These are phyloP conservation scores for Neurospora africana DNA, from an alignment of 495 filamentous ascomycete species.

Conservation along the genomic window DNA sequence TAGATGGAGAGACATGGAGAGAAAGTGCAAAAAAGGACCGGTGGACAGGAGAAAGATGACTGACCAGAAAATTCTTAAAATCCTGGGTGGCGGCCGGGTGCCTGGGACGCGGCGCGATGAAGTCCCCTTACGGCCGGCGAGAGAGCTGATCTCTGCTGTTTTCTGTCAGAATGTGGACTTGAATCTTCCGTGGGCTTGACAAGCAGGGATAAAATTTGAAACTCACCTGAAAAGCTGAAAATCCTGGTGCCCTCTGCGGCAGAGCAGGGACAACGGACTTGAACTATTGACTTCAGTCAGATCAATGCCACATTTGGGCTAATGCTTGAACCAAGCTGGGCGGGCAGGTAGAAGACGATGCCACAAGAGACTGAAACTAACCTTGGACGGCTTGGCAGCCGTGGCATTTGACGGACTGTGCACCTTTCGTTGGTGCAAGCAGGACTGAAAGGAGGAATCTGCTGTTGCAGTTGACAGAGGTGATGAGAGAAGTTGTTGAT, in stretches of 20 bases:
- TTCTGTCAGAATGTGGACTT: neutral
- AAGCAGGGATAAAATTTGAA: neutral
- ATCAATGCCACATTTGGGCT: neutral
- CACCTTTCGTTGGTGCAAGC: neutral
- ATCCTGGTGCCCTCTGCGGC: neutral
- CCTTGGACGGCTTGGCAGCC: neutral
- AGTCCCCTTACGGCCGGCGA: neutral
- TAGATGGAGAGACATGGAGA: neutral
- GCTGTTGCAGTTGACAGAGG: neutral
- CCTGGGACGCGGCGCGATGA: neutral
- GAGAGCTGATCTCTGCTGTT: neutral
- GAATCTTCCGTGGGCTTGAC: neutral
- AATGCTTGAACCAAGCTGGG: neutral
- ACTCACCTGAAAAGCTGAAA: neutral
- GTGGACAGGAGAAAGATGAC: neutral
- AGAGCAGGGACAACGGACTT: neutral
- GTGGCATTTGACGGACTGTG: neutral
- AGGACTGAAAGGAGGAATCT: neutral
- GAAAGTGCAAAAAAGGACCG: neutral
- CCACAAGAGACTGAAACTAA: neutral
- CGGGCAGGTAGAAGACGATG: neutral
- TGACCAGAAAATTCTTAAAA: neutral
- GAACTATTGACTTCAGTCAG: neutral
- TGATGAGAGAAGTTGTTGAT: neutral
- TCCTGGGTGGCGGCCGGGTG: neutral